Base-by-base conservation (phyloP, 805 yeast species). In the Saturnispora gosingensis region DNA sequence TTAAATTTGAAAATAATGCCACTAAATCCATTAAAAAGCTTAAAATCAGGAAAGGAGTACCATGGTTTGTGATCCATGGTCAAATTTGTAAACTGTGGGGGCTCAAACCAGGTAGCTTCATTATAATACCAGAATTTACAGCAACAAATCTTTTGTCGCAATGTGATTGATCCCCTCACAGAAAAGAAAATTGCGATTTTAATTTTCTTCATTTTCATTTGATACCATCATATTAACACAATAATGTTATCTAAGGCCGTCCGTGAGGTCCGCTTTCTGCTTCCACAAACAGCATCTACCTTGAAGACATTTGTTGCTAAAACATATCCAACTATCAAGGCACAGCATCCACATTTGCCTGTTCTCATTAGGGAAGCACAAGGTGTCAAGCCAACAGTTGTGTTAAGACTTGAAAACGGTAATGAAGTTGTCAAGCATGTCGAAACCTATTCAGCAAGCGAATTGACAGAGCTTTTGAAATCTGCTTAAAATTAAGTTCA, bases 231-330 rank as follows among this genome's bases (percentile, higher is more conserved):
- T 47, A 42, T 28, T 11, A n/a, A 34, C 20, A 16, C 18, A 34
- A 49, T 46, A 35, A 58, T 34, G 61, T 59, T 66, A 35, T 78
- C 82, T n/a, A 65, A 69, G 34, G 77, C 85, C 10, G 75, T 87
- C 57, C 85, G 75, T 65, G 96, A 88, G 72, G 74, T 88, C 62
- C 78, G 96, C 67, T 84, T 86, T 69, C 88, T 87, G 63, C 73
- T 87, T 57, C 83, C 88, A 32, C 93, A 85, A 67, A 75, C 83
- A n/a, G 79, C 80, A 56, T 79, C 87, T 5, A 79, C 90, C 13
- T 72, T 86, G 59, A 80, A 76, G 80, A 46, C 48, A 16, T 88
- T 83, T 62, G 71, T 88, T 56, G 68, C 77, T 46, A 72, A 76
- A 52, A 72, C 81, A 61, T 87, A 87, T 67, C 81, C 85, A n/a